Percentiles rank a stretch among this genome's conserved stretches.
Conservation (phyloP, 495 filamentous ascomycete genomes). For the Xylaria acuta region DNA sequence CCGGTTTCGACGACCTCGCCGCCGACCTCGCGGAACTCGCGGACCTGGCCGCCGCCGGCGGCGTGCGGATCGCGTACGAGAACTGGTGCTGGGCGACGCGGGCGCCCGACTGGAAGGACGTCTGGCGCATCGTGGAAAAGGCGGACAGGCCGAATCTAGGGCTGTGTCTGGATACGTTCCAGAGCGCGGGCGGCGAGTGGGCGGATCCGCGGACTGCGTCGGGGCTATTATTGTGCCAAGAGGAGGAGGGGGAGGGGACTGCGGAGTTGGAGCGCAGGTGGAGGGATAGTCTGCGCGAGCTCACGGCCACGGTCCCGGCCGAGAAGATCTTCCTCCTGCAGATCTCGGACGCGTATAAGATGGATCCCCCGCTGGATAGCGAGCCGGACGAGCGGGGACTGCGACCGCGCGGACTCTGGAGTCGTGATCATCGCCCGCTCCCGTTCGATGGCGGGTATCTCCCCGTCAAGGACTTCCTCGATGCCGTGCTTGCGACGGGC, state of each 20-base stretch:
- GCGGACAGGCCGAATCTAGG: slow-evolving; percentile 72
- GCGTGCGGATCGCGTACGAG: slow-evolving; percentile 74
- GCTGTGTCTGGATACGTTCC: slow-evolving; percentile 83
- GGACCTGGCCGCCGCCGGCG: slow-evolving; percentile 63
- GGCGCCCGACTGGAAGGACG: slow-evolving; percentile 70
- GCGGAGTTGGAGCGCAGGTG: slow-evolving; percentile 57
- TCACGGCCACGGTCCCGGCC: slow-evolving; percentile 62
- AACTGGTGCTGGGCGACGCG: slow-evolving; percentile 86
- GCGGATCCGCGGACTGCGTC: slow-evolving; percentile 73
- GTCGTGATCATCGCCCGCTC: slow-evolving; percentile 71
- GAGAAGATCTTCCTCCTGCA: slow-evolving; percentile 81
- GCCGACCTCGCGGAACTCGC: slow-evolving; percentile 68
- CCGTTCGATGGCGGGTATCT: slow-evolving; percentile 77
- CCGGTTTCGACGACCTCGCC: slow-evolving; percentile 58
- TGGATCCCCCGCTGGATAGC: slow-evolving; percentile 57
- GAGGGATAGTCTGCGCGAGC: slow-evolving; percentile 57
- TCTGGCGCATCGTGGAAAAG: slow-evolving; percentile 68
- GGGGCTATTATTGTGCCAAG: too few species aligned
- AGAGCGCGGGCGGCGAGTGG: slow-evolving; percentile 77
- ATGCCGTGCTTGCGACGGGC: slow-evolving; percentile 72
- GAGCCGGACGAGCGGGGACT: slow-evolving; percentile 51
- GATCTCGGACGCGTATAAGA: slow-evolving; percentile 79
- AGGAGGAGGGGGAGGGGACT: background rate
- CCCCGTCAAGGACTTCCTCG: slow-evolving; percentile 68
- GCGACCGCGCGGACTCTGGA: slow-evolving; percentile 71